phyloP scores from a whole-genome alignment of 257 asterid species.

The Nicotiana paniculata region DNA sequence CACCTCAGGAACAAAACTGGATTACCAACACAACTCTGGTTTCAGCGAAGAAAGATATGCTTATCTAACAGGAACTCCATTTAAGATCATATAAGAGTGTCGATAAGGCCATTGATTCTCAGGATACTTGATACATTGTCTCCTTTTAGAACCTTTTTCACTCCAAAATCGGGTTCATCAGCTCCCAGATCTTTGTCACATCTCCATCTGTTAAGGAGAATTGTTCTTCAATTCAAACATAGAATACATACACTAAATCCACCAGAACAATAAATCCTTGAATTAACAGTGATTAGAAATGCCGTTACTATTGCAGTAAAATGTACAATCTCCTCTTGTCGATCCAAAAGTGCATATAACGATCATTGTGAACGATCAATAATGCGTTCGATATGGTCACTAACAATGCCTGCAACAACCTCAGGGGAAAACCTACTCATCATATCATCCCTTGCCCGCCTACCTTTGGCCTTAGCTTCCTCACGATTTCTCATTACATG shows the following conservation, averaged over 20 bases:
- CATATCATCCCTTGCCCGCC: constrained; percentile 68
- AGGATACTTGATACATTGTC: not conserved
- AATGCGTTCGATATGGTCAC: constrained; percentile 34
- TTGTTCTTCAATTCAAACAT: not conserved
- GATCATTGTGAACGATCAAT: constrained; percentile 8
- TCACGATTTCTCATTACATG: constrained; percentile 29
- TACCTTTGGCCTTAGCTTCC: constrained; percentile 59
- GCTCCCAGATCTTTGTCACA: not conserved
- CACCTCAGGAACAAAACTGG: not conserved
- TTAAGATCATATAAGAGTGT: not conserved
- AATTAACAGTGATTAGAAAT: not conserved
- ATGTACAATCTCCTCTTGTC: not conserved
- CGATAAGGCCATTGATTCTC: not conserved
- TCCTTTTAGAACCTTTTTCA: not conserved
- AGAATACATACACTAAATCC: not conserved
- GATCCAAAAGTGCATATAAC: not conserved
- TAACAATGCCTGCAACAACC: constrained; percentile 49
- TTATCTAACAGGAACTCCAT: not conserved
- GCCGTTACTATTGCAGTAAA: not conserved
- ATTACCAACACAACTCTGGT: not conserved
- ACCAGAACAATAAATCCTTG: not conserved
- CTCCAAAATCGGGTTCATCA: not conserved
- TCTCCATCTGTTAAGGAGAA: not conserved
- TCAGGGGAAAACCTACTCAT: constrained; percentile 47
- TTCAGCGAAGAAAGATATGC: not conserved